Evolutionary conservation across 2,329 filamentous ascomycete genomes (phyloP).

Genomic region (Fusarium sp.): DNA sequence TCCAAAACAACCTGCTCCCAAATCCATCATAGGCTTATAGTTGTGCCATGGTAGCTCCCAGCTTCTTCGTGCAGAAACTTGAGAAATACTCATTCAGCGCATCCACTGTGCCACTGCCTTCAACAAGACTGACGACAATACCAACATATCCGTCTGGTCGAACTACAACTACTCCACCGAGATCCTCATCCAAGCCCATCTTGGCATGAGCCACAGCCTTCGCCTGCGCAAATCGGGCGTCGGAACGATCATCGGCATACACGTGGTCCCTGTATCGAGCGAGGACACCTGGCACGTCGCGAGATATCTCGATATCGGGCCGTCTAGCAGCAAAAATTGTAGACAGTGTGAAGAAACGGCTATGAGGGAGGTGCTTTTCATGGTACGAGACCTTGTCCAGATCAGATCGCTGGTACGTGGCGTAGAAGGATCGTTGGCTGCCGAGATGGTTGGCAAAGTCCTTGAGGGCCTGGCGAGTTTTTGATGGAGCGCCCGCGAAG

Average conservation of each 20-base stretch:
- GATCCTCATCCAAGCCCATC: constrained; percentile 80
- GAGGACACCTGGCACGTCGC: constrained; percentile 76
- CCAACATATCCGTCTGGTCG: constrained; percentile 90
- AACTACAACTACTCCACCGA: constrained; percentile 83
- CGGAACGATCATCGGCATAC: constrained; percentile 86
- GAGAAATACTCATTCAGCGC: constrained; percentile 86
- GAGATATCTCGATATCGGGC: constrained; percentile 76
- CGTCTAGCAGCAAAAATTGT: constrained; percentile 78
- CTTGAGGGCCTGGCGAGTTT: constrained; percentile 70
- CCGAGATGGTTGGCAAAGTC: constrained; percentile 76
- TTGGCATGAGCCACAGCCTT: constrained; percentile 84
- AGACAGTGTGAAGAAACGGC: constrained; percentile 81
- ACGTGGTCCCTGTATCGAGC: constrained; percentile 83
- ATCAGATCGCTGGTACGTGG: constrained; percentile 71
- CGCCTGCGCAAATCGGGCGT: constrained; percentile 75
- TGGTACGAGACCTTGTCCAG: constrained; percentile 74
- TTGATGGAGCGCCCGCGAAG: constrained; percentile 77
- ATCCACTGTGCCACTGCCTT: constrained; percentile 82
- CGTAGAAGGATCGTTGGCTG: constrained; percentile 77
- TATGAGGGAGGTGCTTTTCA: constrained; percentile 87
- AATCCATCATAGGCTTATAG: constrained; percentile 26
- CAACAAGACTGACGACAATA: constrained; percentile 76
- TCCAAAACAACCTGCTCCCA: background rate
- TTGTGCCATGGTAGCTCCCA: constrained; percentile 51
- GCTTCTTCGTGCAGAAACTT: constrained; percentile 73